Percentiles rank a stretch among this genome's conserved stretches.
phyloP scores from a whole-genome alignment of 305 asterid genomes.

The Lippia alba region DNA sequence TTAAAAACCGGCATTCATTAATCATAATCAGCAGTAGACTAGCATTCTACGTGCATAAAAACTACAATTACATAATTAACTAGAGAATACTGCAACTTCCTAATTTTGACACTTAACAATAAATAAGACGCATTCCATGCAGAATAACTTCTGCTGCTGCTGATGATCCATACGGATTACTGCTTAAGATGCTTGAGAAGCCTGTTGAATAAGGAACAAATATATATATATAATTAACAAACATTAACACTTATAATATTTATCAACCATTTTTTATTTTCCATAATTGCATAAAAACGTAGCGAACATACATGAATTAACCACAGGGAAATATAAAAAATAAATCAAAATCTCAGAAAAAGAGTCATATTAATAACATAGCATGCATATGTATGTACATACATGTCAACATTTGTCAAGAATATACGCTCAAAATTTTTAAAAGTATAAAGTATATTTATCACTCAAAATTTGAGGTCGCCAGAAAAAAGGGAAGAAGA shows the following conservation, averaged over 20 bases:
- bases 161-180: conserved; percentile 17
- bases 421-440: not conserved
- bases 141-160: not conserved
- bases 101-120: not conserved
- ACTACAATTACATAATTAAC: not conserved
- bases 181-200: conserved; percentile 51
- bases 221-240: no score
- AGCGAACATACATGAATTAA: no score
- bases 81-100: not conserved
- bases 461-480: not conserved
- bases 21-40: no score
- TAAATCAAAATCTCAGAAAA: no score
- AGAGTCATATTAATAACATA: no score
- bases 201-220: conserved; percentile 37
- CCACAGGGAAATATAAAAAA: no score
- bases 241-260: no score
- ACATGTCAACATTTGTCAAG: not conserved
- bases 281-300: no score
- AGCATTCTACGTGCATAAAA: not conserved
- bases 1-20: no score
- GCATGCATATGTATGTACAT: no score
- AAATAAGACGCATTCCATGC: no score
- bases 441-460: not conserved
- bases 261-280: no score
- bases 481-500: not conserved